A percentile compares a stretch with the other conserved stretches of the same genome.
These are phyloP conservation scores for Talaromyces adpressus DNA, from an alignment of 495 filamentous ascomycete species.

Conservation along the genomic window DNA sequence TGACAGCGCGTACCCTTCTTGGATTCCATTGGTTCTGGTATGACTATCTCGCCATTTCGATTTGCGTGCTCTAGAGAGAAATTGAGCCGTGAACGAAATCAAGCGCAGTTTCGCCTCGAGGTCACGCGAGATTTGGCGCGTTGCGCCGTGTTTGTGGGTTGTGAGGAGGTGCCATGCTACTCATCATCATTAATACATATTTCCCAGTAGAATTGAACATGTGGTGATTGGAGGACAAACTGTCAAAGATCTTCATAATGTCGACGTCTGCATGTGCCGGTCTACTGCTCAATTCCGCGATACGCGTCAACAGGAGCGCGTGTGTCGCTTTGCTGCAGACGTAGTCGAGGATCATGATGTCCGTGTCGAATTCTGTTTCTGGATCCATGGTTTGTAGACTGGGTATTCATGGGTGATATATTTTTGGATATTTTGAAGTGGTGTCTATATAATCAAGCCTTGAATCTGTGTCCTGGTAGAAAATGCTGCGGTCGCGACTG, in stretches of 20 bases:
- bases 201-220: background rate
- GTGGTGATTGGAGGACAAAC: background rate
- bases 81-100: slow-evolving; percentile 13
- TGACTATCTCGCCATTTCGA: background rate
- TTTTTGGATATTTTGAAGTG: background rate
- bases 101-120: slow-evolving; percentile 23
- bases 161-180: background rate
- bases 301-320: slow-evolving; percentile 16
- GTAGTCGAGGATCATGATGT: slow-evolving; percentile 50
- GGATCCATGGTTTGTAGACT: slow-evolving; percentile 5
- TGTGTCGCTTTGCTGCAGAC: slow-evolving; percentile 37
- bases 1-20: background rate
- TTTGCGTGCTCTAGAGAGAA: slow-evolving; percentile 3
- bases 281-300: slow-evolving; percentile 1
- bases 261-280: background rate
- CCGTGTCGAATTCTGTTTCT: slow-evolving; percentile 31
- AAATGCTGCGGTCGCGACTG: background rate
- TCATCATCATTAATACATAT: background rate
- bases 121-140: slow-evolving; percentile 14
- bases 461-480: background rate
- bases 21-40: background rate
- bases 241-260: slow-evolving; percentile 1
- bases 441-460: background rate
- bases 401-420: background rate
- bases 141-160: slow-evolving; percentile 2